Base-by-base conservation (phyloP, 2,329 filamentous ascomycete species). In the Fusarium illudens region DNA sequence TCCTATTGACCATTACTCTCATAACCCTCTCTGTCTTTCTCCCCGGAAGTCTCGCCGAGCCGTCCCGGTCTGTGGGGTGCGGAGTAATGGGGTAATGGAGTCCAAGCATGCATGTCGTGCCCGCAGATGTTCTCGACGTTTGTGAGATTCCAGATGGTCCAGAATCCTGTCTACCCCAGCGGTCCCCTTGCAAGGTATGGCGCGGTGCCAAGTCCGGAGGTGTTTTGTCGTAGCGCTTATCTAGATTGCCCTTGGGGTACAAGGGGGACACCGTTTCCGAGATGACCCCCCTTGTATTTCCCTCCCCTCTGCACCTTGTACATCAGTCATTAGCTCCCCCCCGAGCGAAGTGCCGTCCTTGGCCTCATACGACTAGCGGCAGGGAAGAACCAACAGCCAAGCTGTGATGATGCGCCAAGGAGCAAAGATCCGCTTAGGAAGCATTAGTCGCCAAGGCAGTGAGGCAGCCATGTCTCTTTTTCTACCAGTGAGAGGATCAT, bases 41-140 rank as follows among this genome's bases (percentile, higher is more conserved):
- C 30, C 29, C 29, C 30, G 25, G 44, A 25, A 20, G 39, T 27
- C 44, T 44, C 61, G 20, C 56, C 63, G 56, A 39, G 4, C 37
- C 39, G 30, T 67, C 62, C 65, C 66, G 54, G 58, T 54, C 27
- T 70, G 62, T 51, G 62, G 62, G 62, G 62, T 67, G 66, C 62
- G 68, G 65, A 30, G 25, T 22, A 32, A 39, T 44, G 58, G 36
- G 48, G 34, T 57, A 57, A 49, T 42, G 52, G 52, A 29, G 36
- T 22, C 19, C 3, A 13, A 19, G 25, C 25, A 29, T 29, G 25
- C 25, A 29, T 29, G 49, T 50, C 48, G 48, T 33, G 30, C 48
- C 20, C 20, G 36, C 29, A 17, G n/a, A 12, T 29, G 15, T 62
- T 66, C 57, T 69, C 17, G 39, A 36, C n/a, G 42, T 42, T 33